Base-by-base conservation (phyloP, 2,329 filamentous ascomycete genomes). In the Neoarthrinium moseri region DNA sequence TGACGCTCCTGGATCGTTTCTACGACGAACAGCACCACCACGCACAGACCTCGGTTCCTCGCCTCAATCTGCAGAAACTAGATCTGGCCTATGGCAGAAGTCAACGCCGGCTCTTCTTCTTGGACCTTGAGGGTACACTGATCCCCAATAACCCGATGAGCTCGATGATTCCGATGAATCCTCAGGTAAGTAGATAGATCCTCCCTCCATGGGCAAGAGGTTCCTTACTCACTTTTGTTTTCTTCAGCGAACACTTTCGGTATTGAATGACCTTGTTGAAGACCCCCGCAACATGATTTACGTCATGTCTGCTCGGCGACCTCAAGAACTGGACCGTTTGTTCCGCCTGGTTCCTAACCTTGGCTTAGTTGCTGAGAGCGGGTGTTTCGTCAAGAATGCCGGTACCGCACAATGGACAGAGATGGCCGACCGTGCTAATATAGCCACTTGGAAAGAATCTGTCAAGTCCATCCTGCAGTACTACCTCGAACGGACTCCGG, bases 61-160 rank as follows among this genome's bases (percentile, higher is more conserved):
- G 94, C 2, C 75, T 97, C 3, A 91, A 88, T 3, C 69, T 91
- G 18, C 78, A 73, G 34, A 69, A 74, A 1, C 72, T 96, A 2
- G 69, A 76, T 3, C 71, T 81, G 38, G 76, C 81, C 50, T 97
- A 96, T 65, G 72, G 77, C 49, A 64, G 72, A 7, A 80, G 87
- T 0, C 66, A 81, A 33, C 80, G 81, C 17, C 84, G 91, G 13
- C 75, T 97, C 3, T 94, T 97, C 66, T 84, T 97, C 53, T 75
- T 97, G 35, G 92, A 97, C 61, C 95, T 96, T 60, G 92, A 97
- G 65, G 92, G 91, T 35, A 97, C 92, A 0, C 73, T 97, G 6
- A 89, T 94, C 34, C 89, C 86, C 43, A 94, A 90, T 80, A 90
- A 90, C 4, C 87, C 89, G 0, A 86, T 90, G 46, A 87, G 83